Conservation (phyloP, 2,329 filamentous ascomycete species). For the Neurospora sp. region DNA sequence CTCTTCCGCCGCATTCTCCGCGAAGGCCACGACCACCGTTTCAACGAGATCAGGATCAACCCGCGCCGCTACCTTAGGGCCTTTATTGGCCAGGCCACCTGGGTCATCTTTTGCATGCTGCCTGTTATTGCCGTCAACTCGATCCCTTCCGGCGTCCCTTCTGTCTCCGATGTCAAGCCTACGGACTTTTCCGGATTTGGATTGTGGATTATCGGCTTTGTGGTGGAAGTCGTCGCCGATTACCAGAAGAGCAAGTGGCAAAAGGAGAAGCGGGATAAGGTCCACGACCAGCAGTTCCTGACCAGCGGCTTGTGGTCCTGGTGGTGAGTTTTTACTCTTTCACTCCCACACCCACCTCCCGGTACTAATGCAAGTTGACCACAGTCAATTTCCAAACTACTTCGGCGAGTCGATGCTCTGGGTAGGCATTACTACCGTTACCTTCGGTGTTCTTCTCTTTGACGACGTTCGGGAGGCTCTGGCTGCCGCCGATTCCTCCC, state of each 20-base stretch:
- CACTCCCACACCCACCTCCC: not conserved
- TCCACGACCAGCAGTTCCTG: conserved; percentile 57
- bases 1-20: conserved; percentile 51
- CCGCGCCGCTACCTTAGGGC: conserved; percentile 26
- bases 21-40: conserved; percentile 46
- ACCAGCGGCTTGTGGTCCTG: conserved; percentile 52
- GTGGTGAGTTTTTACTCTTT: conserved; percentile 25
- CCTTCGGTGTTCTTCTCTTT: conserved; percentile 45
- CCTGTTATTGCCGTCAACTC: conserved; percentile 56
- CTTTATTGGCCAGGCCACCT: conserved; percentile 49
- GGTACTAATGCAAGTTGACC: not conserved
- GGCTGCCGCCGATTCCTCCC: conserved; percentile 23
- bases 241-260: conserved; percentile 54
- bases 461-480: conserved; percentile 46
- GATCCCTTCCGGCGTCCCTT: conserved; percentile 46
- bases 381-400: conserved; percentile 55
- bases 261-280: conserved; percentile 50
- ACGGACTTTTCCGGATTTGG: conserved; percentile 48
- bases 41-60: conserved; percentile 30
- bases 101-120: conserved; percentile 57
- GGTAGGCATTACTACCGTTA: conserved; percentile 53
- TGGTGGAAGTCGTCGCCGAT: conserved; percentile 52
- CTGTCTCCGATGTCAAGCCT: conserved; percentile 34
- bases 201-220: conserved; percentile 48
- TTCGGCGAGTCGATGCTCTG: conserved; percentile 63